Evolutionary conservation across 2,329 filamentous ascomycete species (phyloP), one percentile per base, ranked within the genome.

Genomic region (Dactylellina cionopaga): DNA sequence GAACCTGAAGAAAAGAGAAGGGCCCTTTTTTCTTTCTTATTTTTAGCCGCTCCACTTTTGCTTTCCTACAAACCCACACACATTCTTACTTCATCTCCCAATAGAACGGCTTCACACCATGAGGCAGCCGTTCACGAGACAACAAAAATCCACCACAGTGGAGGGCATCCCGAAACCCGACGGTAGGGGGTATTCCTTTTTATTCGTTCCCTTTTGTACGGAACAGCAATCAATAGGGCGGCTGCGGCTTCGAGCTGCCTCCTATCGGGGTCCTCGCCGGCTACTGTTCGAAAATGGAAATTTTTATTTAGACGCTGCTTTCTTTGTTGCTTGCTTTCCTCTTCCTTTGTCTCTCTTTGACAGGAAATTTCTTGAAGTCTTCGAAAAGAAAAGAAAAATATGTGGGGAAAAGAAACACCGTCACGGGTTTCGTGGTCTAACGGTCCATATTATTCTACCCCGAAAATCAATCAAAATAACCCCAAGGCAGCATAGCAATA

Each of bases 41-140:
- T 68, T 68, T 68, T 60, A 54, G 46, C 44, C 63, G 63, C 52
- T 68, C 63, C 63, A 68, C 63, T 60, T 29, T 39, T 64, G 15
- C 29, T 54, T 58, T n/a, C n/a, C 54, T 58, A 44, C 59, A 60
- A 68, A 52, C 54, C 63, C 59, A 27, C 31, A 39, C 31, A 37
- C 54, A 54, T 3, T 9, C 10, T 31, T 11, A 19, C 6, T 9
- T 11, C 11, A 3, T 41, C 60, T 51, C 62, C 65, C 65, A 62
- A 70, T 62, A 70, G 47, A 62, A 52, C 11, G 35, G 46, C 39
- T 35, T 51, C 54, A 41, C 62, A 56, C 65, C 65, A 56, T 71
- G 66, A 71, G 66, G 66, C 66, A 71, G 46, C 58, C 51, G 66
- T 71, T 64, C 66, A 71, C 66, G 66, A 71, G 66, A 71, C 66